A percentile compares a stretch with the other conserved stretches of the same genome.
These are phyloP conservation scores for Lecanicillium sp. DNA, from an alignment of 2,329 filamentous ascomycete species.

Conservation along the genomic window DNA sequence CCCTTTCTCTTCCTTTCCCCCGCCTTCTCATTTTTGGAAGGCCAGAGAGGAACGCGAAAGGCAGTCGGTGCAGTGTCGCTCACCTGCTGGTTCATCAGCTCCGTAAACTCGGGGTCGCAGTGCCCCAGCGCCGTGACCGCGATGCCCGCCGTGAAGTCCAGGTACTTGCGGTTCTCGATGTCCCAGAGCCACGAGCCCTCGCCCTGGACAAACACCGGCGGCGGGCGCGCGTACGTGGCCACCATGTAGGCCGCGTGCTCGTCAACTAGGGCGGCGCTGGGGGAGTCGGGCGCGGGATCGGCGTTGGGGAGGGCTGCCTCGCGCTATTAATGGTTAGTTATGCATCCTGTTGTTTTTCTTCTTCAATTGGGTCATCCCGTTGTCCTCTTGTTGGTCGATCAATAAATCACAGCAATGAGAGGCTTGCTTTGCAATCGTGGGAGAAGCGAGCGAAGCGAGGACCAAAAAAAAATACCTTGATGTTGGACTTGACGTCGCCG, in stretches of 20 bases:
- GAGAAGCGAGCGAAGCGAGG: constrained; percentile 2
- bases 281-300: constrained; percentile 67
- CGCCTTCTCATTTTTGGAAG: background rate
- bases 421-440: too few relatives aligned
- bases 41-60: background rate
- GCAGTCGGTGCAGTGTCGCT: too few relatives aligned
- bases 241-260: constrained; percentile 87
- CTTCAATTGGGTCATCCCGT: too few relatives aligned
- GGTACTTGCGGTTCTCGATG: constrained; percentile 78
- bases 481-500: background rate
- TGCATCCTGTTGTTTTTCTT: background rate
- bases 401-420: background rate
- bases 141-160: constrained; percentile 94
- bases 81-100: constrained; percentile 73
- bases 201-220: constrained; percentile 83
- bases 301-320: constrained; percentile 50
- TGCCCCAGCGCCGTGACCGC: constrained; percentile 92
- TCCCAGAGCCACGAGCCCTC: constrained; percentile 87
- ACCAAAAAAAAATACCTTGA: constrained; percentile 3
- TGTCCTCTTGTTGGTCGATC: background rate
- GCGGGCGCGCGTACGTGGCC: constrained; percentile 84
- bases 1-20: constrained; percentile 6
- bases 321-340: constrained; percentile 19
- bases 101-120: constrained; percentile 71
- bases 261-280: constrained; percentile 67